phyloP scores from a whole-genome alignment of 495 filamentous ascomycete genomes.

The Geopyxis carbonaria region DNA sequence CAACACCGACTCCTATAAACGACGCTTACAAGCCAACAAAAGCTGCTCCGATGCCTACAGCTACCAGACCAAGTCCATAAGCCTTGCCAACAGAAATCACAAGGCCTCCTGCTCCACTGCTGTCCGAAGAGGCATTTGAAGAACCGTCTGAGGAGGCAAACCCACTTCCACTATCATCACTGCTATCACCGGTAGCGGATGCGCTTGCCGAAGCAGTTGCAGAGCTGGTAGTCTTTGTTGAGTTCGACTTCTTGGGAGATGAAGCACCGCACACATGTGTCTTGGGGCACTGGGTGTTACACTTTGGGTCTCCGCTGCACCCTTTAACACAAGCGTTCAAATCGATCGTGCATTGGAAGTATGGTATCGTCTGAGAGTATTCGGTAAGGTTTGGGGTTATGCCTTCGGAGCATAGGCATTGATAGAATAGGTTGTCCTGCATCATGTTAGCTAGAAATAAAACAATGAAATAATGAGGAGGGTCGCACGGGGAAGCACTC shows the following conservation, averaged over 20 bases:
- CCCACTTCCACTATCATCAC: conserved; percentile 26
- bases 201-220: conserved; percentile 25
- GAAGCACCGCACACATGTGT: conserved; percentile 51
- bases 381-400: conserved; percentile 16
- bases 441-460: conserved; percentile 1
- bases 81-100: conserved; percentile 13
- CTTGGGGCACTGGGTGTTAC: conserved; percentile 37
- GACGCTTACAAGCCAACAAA: conserved; percentile 19
- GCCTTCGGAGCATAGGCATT: conserved; percentile 14
- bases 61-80: conserved; percentile 18
- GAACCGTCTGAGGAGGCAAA: conserved; percentile 10
- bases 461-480: neutral
- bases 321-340: conserved; percentile 39
- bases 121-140: neutral
- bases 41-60: conserved; percentile 15
- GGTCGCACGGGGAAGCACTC: conserved; percentile 20
- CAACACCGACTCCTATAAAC: too few relatives aligned
- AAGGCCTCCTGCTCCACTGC: conserved; percentile 6
- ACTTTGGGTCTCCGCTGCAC: conserved; percentile 35
- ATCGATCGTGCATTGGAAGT: conserved; percentile 44
- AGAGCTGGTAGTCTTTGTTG: conserved; percentile 30
- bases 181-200: conserved; percentile 15
- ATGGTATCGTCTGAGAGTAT: conserved; percentile 56
- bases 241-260: conserved; percentile 37
- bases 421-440: conserved; percentile 8